phyloP scores from a whole-genome alignment of 176 grass and related monocot species.

The Paspalum vaginatum region DNA sequence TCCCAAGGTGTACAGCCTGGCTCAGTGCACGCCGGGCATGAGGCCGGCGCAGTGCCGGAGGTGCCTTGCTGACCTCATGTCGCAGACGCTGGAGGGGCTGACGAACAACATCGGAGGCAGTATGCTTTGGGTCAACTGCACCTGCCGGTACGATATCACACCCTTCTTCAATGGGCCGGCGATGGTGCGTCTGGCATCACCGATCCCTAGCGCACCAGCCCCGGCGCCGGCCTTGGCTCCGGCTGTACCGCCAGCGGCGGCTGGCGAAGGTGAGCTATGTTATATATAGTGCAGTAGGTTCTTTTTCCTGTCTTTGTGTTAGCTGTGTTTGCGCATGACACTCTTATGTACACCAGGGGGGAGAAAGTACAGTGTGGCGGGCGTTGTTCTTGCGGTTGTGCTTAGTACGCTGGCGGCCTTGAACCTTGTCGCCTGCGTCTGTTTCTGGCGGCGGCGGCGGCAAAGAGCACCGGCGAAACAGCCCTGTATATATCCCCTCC shows the following conservation, averaged over 20 bases:
- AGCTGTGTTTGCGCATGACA: neutral
- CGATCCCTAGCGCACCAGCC: neutral
- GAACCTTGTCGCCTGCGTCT: slow-evolving; percentile 42
- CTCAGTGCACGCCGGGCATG: slow-evolving; percentile 69
- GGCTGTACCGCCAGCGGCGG: neutral
- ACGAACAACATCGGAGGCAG: neutral
- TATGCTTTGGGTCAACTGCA: slow-evolving; percentile 48
- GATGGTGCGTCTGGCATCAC: slow-evolving; percentile 5
- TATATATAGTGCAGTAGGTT: too few relatives aligned
- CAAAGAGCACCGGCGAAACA: neutral
- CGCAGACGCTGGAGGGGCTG: neutral
- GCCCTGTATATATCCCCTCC: neutral
- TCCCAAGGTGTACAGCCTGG: slow-evolving; percentile 51
- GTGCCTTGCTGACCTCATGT: slow-evolving; percentile 39
- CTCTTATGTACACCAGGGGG: neutral
- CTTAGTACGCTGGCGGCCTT: slow-evolving; percentile 31
- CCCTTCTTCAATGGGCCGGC: slow-evolving; percentile 36
- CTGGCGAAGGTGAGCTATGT: neutral
- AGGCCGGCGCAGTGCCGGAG: slow-evolving; percentile 19
- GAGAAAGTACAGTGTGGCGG: neutral
- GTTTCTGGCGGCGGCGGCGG: slow-evolving; percentile 3
- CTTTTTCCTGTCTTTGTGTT: too few relatives aligned
- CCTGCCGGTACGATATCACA: slow-evolving; percentile 33
- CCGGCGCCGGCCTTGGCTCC: neutral
- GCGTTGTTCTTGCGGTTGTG: slow-evolving; percentile 27